Evolutionary conservation across 2,329 filamentous ascomycete species (phyloP), one percentile per base, ranked within the genome.

Genomic region (Phaeoacremonium minimum): DNA sequence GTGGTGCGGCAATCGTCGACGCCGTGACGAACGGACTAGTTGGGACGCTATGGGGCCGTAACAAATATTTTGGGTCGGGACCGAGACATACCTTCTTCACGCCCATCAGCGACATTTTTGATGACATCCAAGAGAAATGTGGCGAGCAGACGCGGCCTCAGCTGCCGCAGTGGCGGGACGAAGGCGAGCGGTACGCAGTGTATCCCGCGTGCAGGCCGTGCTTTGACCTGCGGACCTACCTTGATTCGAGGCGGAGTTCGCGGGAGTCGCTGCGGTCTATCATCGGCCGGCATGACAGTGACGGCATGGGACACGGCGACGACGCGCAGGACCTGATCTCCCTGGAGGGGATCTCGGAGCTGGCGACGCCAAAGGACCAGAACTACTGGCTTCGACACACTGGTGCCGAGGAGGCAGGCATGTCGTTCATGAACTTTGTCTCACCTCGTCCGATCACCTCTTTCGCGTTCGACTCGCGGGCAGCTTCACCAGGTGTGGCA

Each of bases 81-180:
- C 63, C 63, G 2, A 52, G 66, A 1, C 40, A 57, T 1, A 61
- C 66, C 5, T 69, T 53, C 48, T 70, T 69, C 46, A 69, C 65
- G 5, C 64, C 66, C 2, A 58, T 68, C 14, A 47, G 53, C 18
- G 66, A 69, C 40, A 53, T 69, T 12, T 61, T 69, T 15, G 64
- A 70, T 28, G 66, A 69, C 32, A 65, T 68, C 16, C 64, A 67
- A 38, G 66, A 69, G 43, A 59, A 57, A 33, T 69, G 64, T 33
- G 61, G 56, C 3, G 54, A 66, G 44, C 51, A 60, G 30, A 46
- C 48, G 6, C 56, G 63, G 13, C 64, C 66, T 0, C 55, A 57
- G 36, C 56, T 69, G 15, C 66, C 66, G 1, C 59, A 64, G 36
- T 49, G 61, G 32, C 57, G 61, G 4, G 58, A 66, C 28, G 63